These are phyloP conservation scores for Tilletia walkeri DNA, from an alignment of 1,284 basidiomycete species.

Conservation along the genomic window DNA sequence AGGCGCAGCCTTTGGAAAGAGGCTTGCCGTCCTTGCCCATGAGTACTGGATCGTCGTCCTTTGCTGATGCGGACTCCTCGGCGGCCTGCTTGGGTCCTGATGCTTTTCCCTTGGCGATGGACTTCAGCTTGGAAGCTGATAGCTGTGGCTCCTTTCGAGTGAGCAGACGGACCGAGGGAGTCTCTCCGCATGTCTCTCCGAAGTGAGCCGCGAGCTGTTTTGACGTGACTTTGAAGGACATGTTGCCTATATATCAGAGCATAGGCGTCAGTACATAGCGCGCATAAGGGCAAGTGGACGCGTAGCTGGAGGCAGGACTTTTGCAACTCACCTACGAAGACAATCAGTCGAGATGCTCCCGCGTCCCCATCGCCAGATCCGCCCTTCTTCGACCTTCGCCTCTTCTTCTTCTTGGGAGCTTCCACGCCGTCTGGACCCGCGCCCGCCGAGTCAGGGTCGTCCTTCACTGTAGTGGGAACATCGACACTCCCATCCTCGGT, in stretches of 20 bases:
- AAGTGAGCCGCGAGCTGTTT: constrained; percentile 48
- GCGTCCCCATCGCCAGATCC: neutral
- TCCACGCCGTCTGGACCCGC: neutral
- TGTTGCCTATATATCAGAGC: constrained; percentile 38
- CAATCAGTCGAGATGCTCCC: neutral
- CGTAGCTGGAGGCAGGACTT: no score
- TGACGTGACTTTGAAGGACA: constrained; percentile 49
- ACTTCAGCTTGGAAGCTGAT: constrained; percentile 50
- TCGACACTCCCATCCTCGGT: neutral
- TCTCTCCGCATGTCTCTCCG: constrained; percentile 45
- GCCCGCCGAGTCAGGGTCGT: neutral
- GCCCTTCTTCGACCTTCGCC: neutral
- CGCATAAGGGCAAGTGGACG: no score
- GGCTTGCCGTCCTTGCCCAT: constrained; percentile 23
- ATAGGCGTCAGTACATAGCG: neutral
- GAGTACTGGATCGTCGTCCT: neutral
- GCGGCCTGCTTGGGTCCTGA: constrained; percentile 31
- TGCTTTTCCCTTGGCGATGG: constrained; percentile 53
- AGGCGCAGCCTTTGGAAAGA: constrained; percentile 50
- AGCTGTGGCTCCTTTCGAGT: constrained; percentile 42
- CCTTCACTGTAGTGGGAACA: neutral
- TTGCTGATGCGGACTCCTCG: neutral
- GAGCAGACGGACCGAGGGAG: constrained; percentile 47
- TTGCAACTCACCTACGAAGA: constrained; percentile 16
- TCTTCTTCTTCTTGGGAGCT: constrained; percentile 11